Conservation (phyloP, 1,139 yeast genomes). For the Candida mesenterica region DNA sequence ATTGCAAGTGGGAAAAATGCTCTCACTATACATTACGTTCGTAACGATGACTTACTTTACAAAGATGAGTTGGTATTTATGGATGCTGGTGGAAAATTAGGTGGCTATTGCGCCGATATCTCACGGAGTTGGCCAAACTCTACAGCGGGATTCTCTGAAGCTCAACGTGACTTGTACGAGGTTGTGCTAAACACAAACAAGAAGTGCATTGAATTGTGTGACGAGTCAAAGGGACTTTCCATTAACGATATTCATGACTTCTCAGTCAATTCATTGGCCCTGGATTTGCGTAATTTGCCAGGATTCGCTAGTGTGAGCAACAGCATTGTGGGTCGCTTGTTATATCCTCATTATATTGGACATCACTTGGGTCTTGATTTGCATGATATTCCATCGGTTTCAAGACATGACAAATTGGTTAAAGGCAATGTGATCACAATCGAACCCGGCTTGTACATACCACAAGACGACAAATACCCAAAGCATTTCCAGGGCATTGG, state of each 20-base stretch:
- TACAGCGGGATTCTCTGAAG: slow-evolving; percentile 60
- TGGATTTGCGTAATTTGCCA: slow-evolving; percentile 63
- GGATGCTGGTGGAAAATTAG: slow-evolving; percentile 93
- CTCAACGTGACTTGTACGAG: slow-evolving; percentile 84
- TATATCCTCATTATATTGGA: slow-evolving; percentile 95
- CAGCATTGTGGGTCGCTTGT: slow-evolving; percentile 49
- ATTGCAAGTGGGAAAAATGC: slow-evolving; percentile 93
- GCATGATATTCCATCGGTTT: slow-evolving; percentile 73
- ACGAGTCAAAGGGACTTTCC: slow-evolving; percentile 49
- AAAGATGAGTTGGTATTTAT: slow-evolving; percentile 83
- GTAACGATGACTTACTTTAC: slow-evolving; percentile 77
- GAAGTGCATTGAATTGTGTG: slow-evolving; percentile 69
- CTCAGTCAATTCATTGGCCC: slow-evolving; percentile 57
- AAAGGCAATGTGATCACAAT: slow-evolving; percentile 81
- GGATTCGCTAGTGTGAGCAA: slow-evolving; percentile 59
- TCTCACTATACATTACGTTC: slow-evolving; percentile 82
- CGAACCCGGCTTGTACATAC: slow-evolving; percentile 94
- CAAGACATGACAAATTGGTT: slow-evolving; percentile 48
- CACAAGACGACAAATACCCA: slow-evolving; percentile 68
- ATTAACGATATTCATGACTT: slow-evolving; percentile 75
- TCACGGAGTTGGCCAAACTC: slow-evolving; percentile 95
- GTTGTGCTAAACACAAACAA: slow-evolving; percentile 85
- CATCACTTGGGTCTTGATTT: slow-evolving; percentile 94
- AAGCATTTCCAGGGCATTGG: slow-evolving; percentile 85
- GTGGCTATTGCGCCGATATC: slow-evolving; percentile 95